phyloP scores from a whole-genome alignment of 2,329 filamentous ascomycete genomes.

The Lachnellula suecica region DNA sequence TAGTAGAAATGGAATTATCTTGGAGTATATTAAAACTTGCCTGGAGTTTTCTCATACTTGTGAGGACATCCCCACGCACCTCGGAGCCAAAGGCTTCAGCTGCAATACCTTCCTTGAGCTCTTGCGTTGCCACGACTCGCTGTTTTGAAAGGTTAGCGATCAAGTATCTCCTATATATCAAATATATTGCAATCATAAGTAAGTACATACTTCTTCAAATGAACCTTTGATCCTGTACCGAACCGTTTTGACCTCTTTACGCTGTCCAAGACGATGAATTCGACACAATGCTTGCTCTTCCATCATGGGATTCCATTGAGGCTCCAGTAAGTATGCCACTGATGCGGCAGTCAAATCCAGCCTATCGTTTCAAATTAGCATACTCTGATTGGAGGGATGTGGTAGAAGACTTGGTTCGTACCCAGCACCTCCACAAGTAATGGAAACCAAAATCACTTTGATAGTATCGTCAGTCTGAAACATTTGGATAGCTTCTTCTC shows the following conservation, averaged over 20 bases:
- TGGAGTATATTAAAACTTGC: background rate
- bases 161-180: no score
- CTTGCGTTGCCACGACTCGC: slow-evolving; percentile 22
- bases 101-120: slow-evolving; percentile 15
- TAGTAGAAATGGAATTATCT: background rate
- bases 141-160: no score
- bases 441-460: slow-evolving; percentile 46
- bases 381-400: background rate
- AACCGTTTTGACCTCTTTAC: slow-evolving; percentile 21
- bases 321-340: slow-evolving; percentile 30
- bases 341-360: slow-evolving; percentile 27
- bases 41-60: background rate
- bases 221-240: slow-evolving; percentile 29
- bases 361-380: background rate
- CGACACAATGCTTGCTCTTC: slow-evolving; percentile 31
- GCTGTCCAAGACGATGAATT: slow-evolving; percentile 28
- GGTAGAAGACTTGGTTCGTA: slow-evolving; percentile 27
- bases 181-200: no score
- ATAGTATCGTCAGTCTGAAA: slow-evolving; percentile 40
- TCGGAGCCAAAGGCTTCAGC: background rate
- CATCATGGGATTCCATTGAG: slow-evolving; percentile 34
- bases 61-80: background rate
- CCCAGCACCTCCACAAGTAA: slow-evolving; percentile 53
- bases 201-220: slow-evolving; percentile 23
- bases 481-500: slow-evolving; percentile 38